These are phyloP conservation scores for Mrakia hoshinonis DNA, from an alignment of 768 basidiomycete genomes.

Conservation along the genomic window DNA sequence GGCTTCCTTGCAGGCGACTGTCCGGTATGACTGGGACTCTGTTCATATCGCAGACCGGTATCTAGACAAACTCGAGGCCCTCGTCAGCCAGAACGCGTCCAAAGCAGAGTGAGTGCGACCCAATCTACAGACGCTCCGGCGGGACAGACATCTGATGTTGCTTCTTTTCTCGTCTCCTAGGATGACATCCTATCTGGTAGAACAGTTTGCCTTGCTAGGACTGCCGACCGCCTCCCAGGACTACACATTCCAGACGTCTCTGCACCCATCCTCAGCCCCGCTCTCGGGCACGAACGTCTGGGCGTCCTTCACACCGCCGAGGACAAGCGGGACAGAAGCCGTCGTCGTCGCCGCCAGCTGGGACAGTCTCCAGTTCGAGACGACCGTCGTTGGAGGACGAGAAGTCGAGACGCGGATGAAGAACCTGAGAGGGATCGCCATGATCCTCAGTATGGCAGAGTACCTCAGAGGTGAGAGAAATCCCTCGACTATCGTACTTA, in stretches of 20 bases:
- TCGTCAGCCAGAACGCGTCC: conserved; percentile 57
- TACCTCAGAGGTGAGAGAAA: conserved; percentile 64
- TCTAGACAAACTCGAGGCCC: conserved; percentile 57
- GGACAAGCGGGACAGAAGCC: conserved; percentile 86
- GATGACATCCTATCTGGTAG: conserved; percentile 54
- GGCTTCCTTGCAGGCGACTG: conserved; percentile 58
- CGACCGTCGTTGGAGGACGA: not conserved
- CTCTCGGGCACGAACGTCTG: conserved; percentile 69
- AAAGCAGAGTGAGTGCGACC: conserved; percentile 56
- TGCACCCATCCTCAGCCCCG: not conserved
- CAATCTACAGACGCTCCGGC: not conserved
- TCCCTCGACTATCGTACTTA: not conserved
- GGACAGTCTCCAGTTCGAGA: conserved; percentile 49
- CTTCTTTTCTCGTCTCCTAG: conserved; percentile 43
- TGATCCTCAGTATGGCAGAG: conserved; percentile 70
- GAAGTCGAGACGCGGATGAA: conserved; percentile 35
- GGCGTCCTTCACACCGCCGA: conserved; percentile 69
- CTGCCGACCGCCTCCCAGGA: conserved; percentile 59
- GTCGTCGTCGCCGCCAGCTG: conserved; percentile 88
- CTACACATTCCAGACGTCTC: conserved; percentile 52
- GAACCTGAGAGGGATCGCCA: conserved; percentile 79
- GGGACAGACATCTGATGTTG: not conserved
- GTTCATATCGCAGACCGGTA: conserved; percentile 80
- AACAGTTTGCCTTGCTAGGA: conserved; percentile 67
- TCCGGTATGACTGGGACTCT: conserved; percentile 84